These are phyloP conservation scores for Mycena kentingensis DNA, from an alignment of 768 basidiomycete species.

Conservation along the genomic window DNA sequence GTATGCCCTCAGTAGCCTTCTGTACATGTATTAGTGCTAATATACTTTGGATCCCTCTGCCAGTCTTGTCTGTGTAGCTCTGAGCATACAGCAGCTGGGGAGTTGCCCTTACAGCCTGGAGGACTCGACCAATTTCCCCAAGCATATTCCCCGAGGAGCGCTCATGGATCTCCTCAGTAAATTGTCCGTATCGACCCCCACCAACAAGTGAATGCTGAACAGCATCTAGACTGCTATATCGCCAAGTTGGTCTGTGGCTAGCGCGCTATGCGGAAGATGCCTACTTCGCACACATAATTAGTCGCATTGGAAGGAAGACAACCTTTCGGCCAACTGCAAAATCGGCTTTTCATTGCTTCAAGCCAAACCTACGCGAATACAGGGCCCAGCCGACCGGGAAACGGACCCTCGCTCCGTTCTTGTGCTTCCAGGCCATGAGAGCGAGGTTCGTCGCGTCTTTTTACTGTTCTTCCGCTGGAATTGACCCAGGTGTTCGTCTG, in stretches of 20 bases:
- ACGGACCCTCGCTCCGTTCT: slow-evolving; percentile 45
- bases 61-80: no score
- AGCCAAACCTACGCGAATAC: slow-evolving; percentile 38
- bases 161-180: slow-evolving; percentile 80
- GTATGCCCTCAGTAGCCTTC: no score
- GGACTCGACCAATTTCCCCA: slow-evolving; percentile 64
- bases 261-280: no score
- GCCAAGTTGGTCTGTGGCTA: no score
- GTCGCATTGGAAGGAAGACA: slow-evolving; percentile 73
- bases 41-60: no score
- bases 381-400: slow-evolving; percentile 46
- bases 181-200: no score
- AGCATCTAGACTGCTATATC: slow-evolving; percentile 78
- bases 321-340: slow-evolving; percentile 65
- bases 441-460: slow-evolving; percentile 45
- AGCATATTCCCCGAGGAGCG: slow-evolving; percentile 80
- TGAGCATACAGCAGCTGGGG: no score
- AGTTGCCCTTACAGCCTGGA: no score
- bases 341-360: slow-evolving; percentile 67
- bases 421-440: slow-evolving; percentile 58
- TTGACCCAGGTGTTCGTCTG: slow-evolving; percentile 81
- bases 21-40: no score
- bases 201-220: no score
- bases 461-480: background rate
- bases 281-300: no score